Conservation (phyloP, 2,329 filamentous ascomycete species). For the Diaporthe australafricana region DNA sequence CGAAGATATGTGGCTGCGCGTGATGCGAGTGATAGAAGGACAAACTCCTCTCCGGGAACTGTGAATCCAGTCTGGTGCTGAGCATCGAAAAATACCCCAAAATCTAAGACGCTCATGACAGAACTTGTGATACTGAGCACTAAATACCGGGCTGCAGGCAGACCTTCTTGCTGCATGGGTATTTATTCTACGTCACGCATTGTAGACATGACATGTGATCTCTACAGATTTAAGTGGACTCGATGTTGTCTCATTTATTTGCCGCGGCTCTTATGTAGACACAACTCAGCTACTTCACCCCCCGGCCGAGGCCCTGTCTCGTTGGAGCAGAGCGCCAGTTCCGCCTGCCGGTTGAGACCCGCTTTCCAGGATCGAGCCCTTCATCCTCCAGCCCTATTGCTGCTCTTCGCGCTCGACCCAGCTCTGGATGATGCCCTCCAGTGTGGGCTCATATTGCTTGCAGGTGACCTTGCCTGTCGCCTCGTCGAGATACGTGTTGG, state of each 20-base stretch:
- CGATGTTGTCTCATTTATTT: neutral
- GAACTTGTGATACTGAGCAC: neutral
- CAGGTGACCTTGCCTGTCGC: slow-evolving; percentile 77
- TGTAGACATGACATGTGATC: slow-evolving; percentile 14
- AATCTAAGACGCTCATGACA: neutral
- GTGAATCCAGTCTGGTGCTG: neutral
- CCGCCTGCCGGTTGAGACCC: no score
- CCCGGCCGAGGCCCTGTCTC: neutral
- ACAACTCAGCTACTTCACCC: neutral
- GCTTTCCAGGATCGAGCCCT: neutral
- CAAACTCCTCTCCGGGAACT: slow-evolving; percentile 21
- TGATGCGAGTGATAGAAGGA: slow-evolving; percentile 1
- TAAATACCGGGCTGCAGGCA: neutral
- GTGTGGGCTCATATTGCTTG: slow-evolving; percentile 86
- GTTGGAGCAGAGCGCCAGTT: neutral
- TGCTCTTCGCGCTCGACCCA: slow-evolving; percentile 72
- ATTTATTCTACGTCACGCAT: slow-evolving; percentile 7
- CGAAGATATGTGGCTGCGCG: slow-evolving; percentile 8
- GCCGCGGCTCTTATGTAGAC: neutral
- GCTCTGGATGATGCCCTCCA: slow-evolving; percentile 86
- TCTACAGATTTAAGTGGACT: neutral
- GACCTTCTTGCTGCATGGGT: neutral
- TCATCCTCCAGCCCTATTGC: slow-evolving; percentile 22
- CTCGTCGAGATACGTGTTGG: slow-evolving; percentile 82
- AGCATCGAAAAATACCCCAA: slow-evolving; percentile 13